Evolutionary conservation across 208 protist genomes (phyloP), one percentile per base, ranked within the genome.

Genomic region (Acanthamoeba triangularis): DNA sequence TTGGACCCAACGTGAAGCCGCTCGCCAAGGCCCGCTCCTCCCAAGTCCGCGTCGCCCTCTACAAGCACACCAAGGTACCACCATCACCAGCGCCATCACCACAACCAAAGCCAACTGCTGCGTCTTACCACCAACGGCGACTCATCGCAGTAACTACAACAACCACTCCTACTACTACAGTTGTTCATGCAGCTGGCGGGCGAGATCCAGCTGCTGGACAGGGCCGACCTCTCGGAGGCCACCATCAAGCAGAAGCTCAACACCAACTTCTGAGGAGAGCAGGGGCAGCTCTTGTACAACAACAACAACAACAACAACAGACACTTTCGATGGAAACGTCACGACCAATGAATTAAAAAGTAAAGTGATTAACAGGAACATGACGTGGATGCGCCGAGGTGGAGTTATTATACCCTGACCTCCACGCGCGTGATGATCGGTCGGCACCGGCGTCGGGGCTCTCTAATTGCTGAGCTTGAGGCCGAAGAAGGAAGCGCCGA

Each of bases 31-130:
- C 91, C 33, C 61, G 91, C 47, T 74, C 54, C 35, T 74, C 67
- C 10, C 91, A 95, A 84, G 74, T 88, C 0, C 91, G 91, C 47
- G 91, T 95, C 33, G 91, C 91, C 33, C 56, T 95, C 35, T 95
- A 95, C 91, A 95, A 95, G 85, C 85, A 92, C 63, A 23, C 85
- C 85, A 92, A 92, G 85, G 85, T 92, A 74, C 14, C 1, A 11
- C 44, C 10, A 54, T 52, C 74, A 52, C 4, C 11, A 4, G 44
- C 13, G 10, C 41, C 30, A 30, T 30, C 54, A 6, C 13, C 49
- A 16, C 20, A 65, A 28, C 20, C 14, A 28, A n/a, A n/a, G n/a
- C n/a, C n/a, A n/a, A n/a, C n/a, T n/a, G n/a, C n/a, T n/a, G n/a
- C n/a, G n/a, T n/a, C n/a, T n/a, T n/a, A 11, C 33, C 14, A 14